Base-by-base conservation (phyloP, 2,329 filamentous ascomycete species). In the Colletotrichum sp. region DNA sequence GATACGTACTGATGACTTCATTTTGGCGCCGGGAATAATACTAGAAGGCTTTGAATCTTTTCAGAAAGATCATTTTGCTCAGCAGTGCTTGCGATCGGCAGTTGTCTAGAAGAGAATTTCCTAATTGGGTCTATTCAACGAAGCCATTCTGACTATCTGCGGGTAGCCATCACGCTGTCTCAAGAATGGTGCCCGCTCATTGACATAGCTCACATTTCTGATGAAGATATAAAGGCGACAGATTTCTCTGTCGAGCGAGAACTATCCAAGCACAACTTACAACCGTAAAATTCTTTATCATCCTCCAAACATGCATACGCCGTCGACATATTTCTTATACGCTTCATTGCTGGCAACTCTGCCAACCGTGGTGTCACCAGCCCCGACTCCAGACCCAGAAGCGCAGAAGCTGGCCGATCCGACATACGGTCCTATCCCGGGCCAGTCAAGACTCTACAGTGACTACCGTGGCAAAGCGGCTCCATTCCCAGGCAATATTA, bases 401-500 rank as follows among this genome's bases (percentile, higher is more conserved):
- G 44, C n/a, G 6, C 44, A 52, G 44, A 52, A 52, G 44, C 44
- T 52, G 10, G 44, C 44, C 6, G n/a, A 52, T 3, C 44, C 44
- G 12, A 52, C 7, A 52, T 52, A 52, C 6, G 44, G 44, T 13
- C n/a, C n/a, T 52, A 52, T 52, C 44, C 44, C 44, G 10, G 44
- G 44, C 2, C 44, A 52, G 44, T 52, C 44, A 21, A 52, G 44
- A 8, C 60, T 63, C 30, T 63, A 34, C 30, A 63, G 60, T 3
- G 60, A 63, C 13, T 63, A 63, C n/a, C 18, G 60, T 13, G 60
- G 60, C 32, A 63, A 63, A 21, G 30, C 28, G 5, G 18, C 60
- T 39, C 60, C 60, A 6, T 63, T 39, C 30, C 60, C 60, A 13
- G 60, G 60, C 60, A 63, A 63, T 7, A 63, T 63, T 16, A 39